Percentiles rank a stretch among this genome's conserved stretches.
phyloP scores from a whole-genome alignment of 805 yeast genomes.

The Ogataea henricii region DNA sequence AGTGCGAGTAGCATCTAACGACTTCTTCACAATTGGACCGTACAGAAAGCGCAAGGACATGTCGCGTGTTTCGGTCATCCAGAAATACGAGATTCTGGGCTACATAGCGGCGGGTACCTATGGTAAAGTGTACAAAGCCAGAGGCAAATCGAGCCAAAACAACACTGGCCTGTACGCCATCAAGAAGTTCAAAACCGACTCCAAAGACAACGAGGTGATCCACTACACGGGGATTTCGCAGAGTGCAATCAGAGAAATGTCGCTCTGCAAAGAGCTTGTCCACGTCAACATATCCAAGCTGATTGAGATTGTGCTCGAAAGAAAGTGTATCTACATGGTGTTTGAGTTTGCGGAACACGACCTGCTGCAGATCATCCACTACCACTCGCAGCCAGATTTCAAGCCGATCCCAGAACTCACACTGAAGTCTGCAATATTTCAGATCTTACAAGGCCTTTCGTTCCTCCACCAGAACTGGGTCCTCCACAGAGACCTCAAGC shows the following conservation, averaged over 20 bases:
- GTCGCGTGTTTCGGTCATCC: conserved; percentile 70
- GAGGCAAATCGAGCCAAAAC: conserved; percentile 38
- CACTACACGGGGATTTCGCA: conserved; percentile 96
- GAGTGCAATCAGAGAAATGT: conserved; percentile 95
- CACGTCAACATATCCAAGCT: conserved; percentile 80
- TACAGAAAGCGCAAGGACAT: conserved; percentile 67
- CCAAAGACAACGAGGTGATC: conserved; percentile 78
- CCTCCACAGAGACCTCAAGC: conserved; percentile 91
- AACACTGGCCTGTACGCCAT: conserved; percentile 65
- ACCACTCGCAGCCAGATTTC: conserved; percentile 87
- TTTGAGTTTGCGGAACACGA: conserved; percentile 98
- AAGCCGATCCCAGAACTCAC: conserved; percentile 76
- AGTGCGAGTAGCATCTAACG: conserved; percentile 54
- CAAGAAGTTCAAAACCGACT: conserved; percentile 92
- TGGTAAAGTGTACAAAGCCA: conserved; percentile 92
- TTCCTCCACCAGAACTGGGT: conserved; percentile 96
- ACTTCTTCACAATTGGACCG: conserved; percentile 56
- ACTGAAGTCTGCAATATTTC: conserved; percentile 87
- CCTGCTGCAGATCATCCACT: conserved; percentile 88
- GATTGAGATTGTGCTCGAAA: conserved; percentile 82
- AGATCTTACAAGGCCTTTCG: conserved; percentile 86
- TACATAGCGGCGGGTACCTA: conserved; percentile 99
- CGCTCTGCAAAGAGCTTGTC: conserved; percentile 82
- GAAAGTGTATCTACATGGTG: conserved; percentile 89
- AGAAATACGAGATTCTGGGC: conserved; percentile 84